These are phyloP conservation scores for Yamadazyma trypodendri DNA, from an alignment of 1,139 yeast species.

Conservation along the genomic window DNA sequence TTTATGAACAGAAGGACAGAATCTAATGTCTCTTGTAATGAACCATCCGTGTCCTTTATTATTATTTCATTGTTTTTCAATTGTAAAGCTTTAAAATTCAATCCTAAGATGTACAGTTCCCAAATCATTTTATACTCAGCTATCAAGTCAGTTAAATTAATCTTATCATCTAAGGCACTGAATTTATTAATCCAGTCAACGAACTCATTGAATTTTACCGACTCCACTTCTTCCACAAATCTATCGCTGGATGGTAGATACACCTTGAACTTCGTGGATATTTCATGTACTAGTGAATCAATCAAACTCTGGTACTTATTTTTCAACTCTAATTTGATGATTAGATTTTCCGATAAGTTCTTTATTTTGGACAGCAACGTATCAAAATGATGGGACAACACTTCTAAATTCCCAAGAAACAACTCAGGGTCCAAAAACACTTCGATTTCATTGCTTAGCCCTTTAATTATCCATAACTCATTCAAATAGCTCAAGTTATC, in stretches of 20 bases:
- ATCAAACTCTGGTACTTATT: conserved; percentile 13
- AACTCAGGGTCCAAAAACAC: conserved; percentile 12
- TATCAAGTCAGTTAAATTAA: conserved; percentile 13
- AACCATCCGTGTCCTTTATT: conserved; percentile 7
- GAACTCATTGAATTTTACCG: conserved; percentile 16
- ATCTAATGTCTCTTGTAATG: conserved; percentile 7
- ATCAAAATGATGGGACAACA: conserved; percentile 17
- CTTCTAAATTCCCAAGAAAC: conserved; percentile 17
- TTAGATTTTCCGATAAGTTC: conserved; percentile 9
- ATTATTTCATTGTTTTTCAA: conserved; percentile 3
- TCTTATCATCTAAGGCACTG: conserved; percentile 11
- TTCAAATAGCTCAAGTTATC: conserved; percentile 19
- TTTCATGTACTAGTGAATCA: conserved; percentile 8
- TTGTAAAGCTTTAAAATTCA: conserved; percentile 6
- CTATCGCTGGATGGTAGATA: conserved; percentile 25
- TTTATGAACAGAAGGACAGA: conserved; percentile 28
- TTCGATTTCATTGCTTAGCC: conserved; percentile 23
- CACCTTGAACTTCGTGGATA: conserved; percentile 10
- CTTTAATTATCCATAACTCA: conserved; percentile 23
- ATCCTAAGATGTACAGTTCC: conserved; percentile 17
- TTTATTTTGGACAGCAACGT: conserved; percentile 16
- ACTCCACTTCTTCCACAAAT: conserved; percentile 16
- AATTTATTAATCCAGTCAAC: conserved; percentile 12
- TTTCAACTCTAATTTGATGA: conserved; percentile 14
- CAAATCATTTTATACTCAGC: conserved; percentile 17